Evolutionary conservation across 768 basidiomycete genomes (phyloP), one percentile per base, ranked within the genome.

Genomic region (Termitomyces heimii): DNA sequence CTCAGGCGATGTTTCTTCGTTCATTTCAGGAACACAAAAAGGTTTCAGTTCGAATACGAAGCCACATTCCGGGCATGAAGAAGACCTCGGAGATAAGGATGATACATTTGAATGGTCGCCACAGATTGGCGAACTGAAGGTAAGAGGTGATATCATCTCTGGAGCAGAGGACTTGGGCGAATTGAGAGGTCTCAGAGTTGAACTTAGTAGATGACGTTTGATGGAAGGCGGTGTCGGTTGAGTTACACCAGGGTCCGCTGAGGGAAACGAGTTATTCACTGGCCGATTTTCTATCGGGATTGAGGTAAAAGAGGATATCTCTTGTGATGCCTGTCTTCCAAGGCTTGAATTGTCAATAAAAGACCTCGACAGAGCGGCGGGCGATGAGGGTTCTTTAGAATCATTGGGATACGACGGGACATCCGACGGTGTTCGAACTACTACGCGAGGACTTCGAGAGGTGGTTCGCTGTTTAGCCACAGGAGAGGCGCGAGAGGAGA

Each of bases 351-450:
- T 31, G 5, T 56, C 47, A 39, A 20, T 46, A 16, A 39, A 51
- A 16, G 55, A 46, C 18, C 29, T 53, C 14, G 50, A 35, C 20
- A 52, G 46, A 48, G 47, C 13, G 18, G 34, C 43, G 4, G 59
- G 45, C 20, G 47, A 44, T 6, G 24, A 44, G 22, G 49, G 22
- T 13, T 55, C 49, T 26, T 49, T 55, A n/a, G n/a, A 20, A 22
- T 61, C 63, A 51, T 50, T 59, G 28, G 63, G 62, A 44, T 62
- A 65, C 32, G 61, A 59, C 5, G 20, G 14, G 26, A 65, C 26
- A 18, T 63, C 61, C n/a, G 60, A 29, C 18, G 73, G 74, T 5
- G 72, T 72, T 49, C 65, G 66, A 32, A 73, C 69, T 37, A 63
- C 53, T 31, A 63, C 66, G 35, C 65, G 64, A 53, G 63, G 60